phyloP scores from a whole-genome alignment of 2,329 filamentous ascomycete genomes.

The Diaporthe eres region DNA sequence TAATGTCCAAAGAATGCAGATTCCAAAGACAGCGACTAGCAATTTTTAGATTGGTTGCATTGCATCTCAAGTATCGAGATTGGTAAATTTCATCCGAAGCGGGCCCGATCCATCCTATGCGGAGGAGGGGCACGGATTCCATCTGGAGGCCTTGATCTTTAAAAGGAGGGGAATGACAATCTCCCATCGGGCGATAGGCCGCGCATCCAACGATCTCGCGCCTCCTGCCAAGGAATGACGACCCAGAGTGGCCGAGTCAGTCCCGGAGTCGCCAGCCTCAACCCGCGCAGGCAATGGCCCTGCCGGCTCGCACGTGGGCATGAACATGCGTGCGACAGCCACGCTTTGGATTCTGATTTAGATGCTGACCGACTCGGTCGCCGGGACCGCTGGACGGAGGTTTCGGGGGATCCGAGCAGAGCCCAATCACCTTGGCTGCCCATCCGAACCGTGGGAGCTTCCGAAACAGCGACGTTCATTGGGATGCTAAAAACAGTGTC shows the following conservation, averaged over 20 bases:
- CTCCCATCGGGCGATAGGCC: conserved; percentile 1
- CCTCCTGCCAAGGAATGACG: conserved; percentile 17
- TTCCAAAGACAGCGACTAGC: background rate
- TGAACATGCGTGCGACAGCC: background rate
- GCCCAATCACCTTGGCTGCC: conserved; percentile 8
- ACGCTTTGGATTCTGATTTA: background rate
- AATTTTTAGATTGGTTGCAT: background rate
- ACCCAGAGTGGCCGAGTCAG: conserved; percentile 25
- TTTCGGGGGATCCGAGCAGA: conserved; percentile 19
- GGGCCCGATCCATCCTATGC: background rate
- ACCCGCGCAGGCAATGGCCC: background rate
- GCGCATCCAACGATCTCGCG: conserved; percentile 8
- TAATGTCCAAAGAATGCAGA: background rate
- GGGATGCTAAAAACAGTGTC: background rate
- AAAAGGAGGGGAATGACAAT: conserved; percentile 2
- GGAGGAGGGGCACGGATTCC: background rate
- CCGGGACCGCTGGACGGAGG: background rate
- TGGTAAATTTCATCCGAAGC: background rate
- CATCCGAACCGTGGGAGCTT: background rate
- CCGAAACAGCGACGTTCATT: conserved; percentile 11
- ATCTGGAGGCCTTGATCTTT: background rate
- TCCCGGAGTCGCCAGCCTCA: background rate
- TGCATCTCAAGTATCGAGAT: background rate
- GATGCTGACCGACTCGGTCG: conserved; percentile 28
- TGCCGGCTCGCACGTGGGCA: conserved; percentile 21